Evolutionary conservation across 768 basidiomycete species (phyloP), one percentile per base, ranked within the genome.

Genomic region (Termitomyces sp.): DNA sequence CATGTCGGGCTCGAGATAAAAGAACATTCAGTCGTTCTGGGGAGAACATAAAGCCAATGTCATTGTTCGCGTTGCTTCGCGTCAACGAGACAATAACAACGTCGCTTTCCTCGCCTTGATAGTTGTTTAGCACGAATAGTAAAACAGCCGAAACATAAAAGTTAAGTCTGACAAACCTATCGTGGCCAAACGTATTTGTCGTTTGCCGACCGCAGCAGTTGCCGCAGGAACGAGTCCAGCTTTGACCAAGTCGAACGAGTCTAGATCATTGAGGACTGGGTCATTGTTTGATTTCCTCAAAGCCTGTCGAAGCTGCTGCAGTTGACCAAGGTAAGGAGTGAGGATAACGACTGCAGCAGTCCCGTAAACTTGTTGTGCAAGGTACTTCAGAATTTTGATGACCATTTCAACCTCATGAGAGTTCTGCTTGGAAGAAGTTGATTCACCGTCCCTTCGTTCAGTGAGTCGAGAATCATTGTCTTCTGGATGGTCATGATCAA

Each of bases 51-150:
- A 91, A 90, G 0, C 89, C 88, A 29, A 90, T 89, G 59, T 85
- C 81, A 53, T 79, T 67, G 0, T 71, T 60, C 0, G 73, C 5
- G 60, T 91, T 89, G 63, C 86, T 88, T 52, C 88, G 72, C 0
- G 85, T 87, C 37, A 91, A 70, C 11, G 81, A 84, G 5, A 79
- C 77, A 38, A 91, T 73, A 31, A 91, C 85, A 52, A 91, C 85
- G 53, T 89, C 82, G 38, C 85, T 84, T 69, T 90, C 88, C 68
- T 90, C 89, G 3, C 88, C 88, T 67, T 90, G 89, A 62, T 89
- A 91, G 65, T 90, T 91, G 65, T 90, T 89, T 89, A 50, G 34
- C 0, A 29, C 11, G n/a, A 29, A 54, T 12, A 10, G 14, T 12
- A 17, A 49, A 31, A 32, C 2, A 15, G 15, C 31, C 31, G 14